Conservation (phyloP, 768 basidiomycete species). For the Termitomyces bulborhizus region DNA sequence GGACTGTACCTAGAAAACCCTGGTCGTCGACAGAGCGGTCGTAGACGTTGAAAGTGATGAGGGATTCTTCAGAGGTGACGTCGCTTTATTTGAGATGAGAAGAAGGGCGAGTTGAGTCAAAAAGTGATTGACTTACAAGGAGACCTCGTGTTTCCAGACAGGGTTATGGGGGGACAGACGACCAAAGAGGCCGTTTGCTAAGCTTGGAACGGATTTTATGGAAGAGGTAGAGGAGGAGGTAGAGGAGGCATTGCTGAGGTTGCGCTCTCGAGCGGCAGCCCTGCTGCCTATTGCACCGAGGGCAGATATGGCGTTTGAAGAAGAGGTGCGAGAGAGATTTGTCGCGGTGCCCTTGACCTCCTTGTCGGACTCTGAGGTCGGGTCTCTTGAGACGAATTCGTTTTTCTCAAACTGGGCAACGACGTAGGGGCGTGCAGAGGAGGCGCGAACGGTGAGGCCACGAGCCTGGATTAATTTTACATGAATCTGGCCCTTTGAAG, state of each 20-base stretch:
- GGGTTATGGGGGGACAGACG: conserved; percentile 79
- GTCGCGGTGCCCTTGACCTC: conserved; percentile 81
- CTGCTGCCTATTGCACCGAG: conserved; percentile 57
- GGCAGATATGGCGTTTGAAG: conserved; percentile 59
- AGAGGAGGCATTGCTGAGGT: conserved; percentile 38
- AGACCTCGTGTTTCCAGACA: conserved; percentile 98
- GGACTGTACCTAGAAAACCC: conserved; percentile 84
- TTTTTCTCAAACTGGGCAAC: conserved; percentile 99
- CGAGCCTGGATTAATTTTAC: conserved; percentile 95
- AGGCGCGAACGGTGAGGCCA: conserved; percentile 65
- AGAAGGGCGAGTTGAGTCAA: not conserved
- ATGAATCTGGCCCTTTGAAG: conserved; percentile 72
- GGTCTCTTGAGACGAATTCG: conserved; percentile 93
- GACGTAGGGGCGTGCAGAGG: conserved; percentile 76
- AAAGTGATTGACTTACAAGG: conserved; percentile 64
- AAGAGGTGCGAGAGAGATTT: conserved; percentile 41
- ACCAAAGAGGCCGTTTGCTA: conserved; percentile 46
- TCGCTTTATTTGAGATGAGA: conserved; percentile 53
- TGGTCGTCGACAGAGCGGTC: conserved; percentile 80
- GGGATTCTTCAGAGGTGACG: conserved; percentile 82
- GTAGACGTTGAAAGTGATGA: conserved; percentile 86
- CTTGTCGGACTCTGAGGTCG: conserved; percentile 79
- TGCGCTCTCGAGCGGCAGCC: conserved; percentile 34
- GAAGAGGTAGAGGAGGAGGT: conserved; percentile 31
- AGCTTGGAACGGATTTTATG: conserved; percentile 17